Evolutionary conservation across 2,329 filamentous ascomycete genomes (phyloP).

Genomic region (Arthrobotrys entomopaga): DNA sequence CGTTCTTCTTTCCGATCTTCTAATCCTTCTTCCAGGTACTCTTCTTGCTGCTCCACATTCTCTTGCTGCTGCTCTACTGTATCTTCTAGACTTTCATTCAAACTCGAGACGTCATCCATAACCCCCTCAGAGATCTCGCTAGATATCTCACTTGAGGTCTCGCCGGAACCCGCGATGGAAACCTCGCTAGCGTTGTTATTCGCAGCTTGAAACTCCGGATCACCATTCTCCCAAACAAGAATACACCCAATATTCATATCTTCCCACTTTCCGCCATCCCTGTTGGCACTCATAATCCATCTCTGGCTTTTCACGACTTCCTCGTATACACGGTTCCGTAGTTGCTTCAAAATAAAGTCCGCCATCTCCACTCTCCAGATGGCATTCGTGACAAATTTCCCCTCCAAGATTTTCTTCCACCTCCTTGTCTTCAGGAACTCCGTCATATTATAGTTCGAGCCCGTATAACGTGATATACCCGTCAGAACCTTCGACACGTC

Average conservation of each 20-base stretch:
- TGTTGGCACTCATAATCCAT: constrained; percentile 49
- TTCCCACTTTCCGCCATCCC: constrained; percentile 51
- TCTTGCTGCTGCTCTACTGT: neutral
- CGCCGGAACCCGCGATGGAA: too few species aligned
- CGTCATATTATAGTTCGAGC: constrained; percentile 13
- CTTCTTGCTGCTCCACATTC: too few species aligned
- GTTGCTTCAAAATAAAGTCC: constrained; percentile 65
- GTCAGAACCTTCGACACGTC: constrained; percentile 24
- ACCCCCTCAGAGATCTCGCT: too few species aligned
- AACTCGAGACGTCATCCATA: too few species aligned
- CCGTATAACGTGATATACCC: constrained; percentile 45
- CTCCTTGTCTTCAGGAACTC: constrained; percentile 36
- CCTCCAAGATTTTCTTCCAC: constrained; percentile 53
- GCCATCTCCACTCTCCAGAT: constrained; percentile 70
- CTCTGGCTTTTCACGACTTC: constrained; percentile 62
- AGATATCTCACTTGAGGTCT: too few species aligned
- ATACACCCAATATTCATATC: constrained; percentile 55
- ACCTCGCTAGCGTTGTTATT: too few species aligned
- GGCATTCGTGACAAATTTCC: constrained; percentile 55
- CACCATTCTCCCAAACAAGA: constrained; percentile 55
- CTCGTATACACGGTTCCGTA: constrained; percentile 66
- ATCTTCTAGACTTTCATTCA: neutral
- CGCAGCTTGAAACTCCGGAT: constrained; percentile 10
- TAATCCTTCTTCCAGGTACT: too few species aligned
- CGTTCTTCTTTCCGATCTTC: too few species aligned